Conservation (phyloP, 2,329 filamentous ascomycete species). For the Penicillium fuscoglaucum region DNA sequence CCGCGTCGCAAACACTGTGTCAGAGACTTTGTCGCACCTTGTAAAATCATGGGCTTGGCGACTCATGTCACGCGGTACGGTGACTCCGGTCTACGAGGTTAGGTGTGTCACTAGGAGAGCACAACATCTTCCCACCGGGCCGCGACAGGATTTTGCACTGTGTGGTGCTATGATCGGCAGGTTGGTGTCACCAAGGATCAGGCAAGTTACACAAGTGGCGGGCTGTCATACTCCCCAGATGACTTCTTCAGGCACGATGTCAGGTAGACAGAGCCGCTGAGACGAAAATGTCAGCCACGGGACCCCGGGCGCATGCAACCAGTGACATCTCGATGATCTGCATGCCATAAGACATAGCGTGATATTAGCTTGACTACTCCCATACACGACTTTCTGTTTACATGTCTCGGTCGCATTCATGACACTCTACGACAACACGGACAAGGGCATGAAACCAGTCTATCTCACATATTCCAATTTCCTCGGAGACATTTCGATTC, state of each 20-base stretch:
- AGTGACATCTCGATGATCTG: conserved; percentile 1
- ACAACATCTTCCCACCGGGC: conserved; percentile 8
- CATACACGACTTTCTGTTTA: not conserved
- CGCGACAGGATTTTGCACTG: conserved; percentile 6
- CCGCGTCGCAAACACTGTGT: not conserved
- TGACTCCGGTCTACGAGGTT: not conserved
- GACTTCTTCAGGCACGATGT: not conserved
- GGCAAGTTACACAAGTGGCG: conserved; percentile 1
- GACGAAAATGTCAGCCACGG: conserved; percentile 1
- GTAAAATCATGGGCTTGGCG: not conserved
- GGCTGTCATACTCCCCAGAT: conserved; percentile 2
- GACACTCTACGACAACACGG: not conserved
- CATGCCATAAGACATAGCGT: conserved; percentile 3
- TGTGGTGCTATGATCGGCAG: conserved; percentile 12
- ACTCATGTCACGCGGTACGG: conserved; percentile 1
- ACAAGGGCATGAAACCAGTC: not conserved
- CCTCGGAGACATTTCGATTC: conserved; percentile 4
- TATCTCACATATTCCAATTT: not conserved
- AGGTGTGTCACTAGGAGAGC: not conserved
- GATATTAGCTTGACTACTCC: not conserved
- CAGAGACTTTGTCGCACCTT: not conserved
- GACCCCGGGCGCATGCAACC: not conserved
- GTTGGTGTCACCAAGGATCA: not conserved
- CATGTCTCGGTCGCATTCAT: conserved; percentile 16
- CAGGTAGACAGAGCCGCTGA: not conserved